Conservation (phyloP, 495 filamentous ascomycete genomes). For the Rusavskia elegans region DNA sequence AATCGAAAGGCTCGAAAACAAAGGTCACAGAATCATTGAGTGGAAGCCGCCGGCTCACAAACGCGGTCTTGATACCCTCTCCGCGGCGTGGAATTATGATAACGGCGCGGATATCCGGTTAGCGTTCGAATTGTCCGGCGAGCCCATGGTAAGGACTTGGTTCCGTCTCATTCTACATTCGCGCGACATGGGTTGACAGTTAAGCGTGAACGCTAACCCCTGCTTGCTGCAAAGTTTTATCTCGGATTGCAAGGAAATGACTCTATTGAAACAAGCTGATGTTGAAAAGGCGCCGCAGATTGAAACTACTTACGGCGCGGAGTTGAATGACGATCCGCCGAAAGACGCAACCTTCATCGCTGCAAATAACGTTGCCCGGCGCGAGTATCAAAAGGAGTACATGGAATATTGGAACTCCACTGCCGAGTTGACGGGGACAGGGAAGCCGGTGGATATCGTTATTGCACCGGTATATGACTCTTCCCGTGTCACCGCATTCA, state of each 20-base stretch:
- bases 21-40: slow-evolving; percentile 40
- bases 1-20: slow-evolving; percentile 28
- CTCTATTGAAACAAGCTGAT: too few species aligned
- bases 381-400: slow-evolving; percentile 45
- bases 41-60: slow-evolving; percentile 42
- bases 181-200: too few species aligned
- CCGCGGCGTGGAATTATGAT: slow-evolving; percentile 28
- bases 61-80: slow-evolving; percentile 16
- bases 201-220: too few species aligned
- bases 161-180: too few species aligned
- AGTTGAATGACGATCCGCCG: slow-evolving; percentile 8
- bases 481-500: too few species aligned
- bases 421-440: slow-evolving; percentile 32
- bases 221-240: too few species aligned
- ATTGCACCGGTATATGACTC: slow-evolving; percentile 23
- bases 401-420: slow-evolving; percentile 59
- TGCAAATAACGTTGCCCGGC: slow-evolving; percentile 37
- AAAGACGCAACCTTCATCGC: slow-evolving; percentile 32
- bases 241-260: too few species aligned
- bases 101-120: slow-evolving; percentile 28
- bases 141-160: slow-evolving; percentile 14
- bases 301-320: slow-evolving; percentile 14
- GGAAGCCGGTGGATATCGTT: slow-evolving; percentile 37
- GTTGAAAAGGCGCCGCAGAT: slow-evolving; percentile 21
- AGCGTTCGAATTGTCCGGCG: slow-evolving; percentile 39